These are phyloP conservation scores for Cadophora malorum DNA, from an alignment of 2,329 filamentous ascomycete species.

Conservation along the genomic window DNA sequence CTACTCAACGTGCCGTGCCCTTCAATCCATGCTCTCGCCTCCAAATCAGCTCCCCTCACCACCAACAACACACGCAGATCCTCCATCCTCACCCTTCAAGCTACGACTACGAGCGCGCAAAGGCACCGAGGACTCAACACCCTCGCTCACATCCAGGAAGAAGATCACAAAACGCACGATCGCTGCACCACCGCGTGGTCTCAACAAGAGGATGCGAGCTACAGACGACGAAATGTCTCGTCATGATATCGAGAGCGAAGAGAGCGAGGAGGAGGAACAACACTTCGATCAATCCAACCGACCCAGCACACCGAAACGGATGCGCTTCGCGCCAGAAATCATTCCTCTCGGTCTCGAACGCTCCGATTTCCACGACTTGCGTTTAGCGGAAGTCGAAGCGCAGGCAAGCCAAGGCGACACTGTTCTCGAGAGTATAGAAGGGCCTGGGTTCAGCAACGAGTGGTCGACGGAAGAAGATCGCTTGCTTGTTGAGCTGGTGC, in stretches of 20 bases:
- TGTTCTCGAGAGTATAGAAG: conserved; percentile 34
- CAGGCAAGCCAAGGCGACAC: background rate
- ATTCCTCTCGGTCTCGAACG: conserved; percentile 65
- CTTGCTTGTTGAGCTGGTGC: conserved; percentile 69
- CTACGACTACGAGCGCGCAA: conserved; percentile 60
- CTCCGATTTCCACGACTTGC: conserved; percentile 61
- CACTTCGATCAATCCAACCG: conserved; percentile 11
- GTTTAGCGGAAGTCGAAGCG: conserved; percentile 42
- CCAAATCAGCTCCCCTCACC: conserved; percentile 60
- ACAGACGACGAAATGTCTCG: conserved; percentile 54
- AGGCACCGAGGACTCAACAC: conserved; percentile 27
- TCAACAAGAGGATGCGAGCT: conserved; percentile 60
- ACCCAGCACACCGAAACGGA: conserved; percentile 62
- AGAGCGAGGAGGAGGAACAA: conserved; percentile 34
- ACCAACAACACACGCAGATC: conserved; percentile 50
- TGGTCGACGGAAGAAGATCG: conserved; percentile 71
- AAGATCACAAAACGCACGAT: conserved; percentile 59
- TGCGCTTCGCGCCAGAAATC: conserved; percentile 65
- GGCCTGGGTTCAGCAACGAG: conserved; percentile 32
- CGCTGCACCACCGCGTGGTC: conserved; percentile 51
- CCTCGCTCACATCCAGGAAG: conserved; percentile 38
- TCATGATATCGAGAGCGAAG: conserved; percentile 45
- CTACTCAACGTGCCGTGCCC: conserved; percentile 64
- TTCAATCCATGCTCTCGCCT: conserved; percentile 62
- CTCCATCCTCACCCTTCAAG: conserved; percentile 50